These are phyloP conservation scores for Globisporangium mamillatum DNA, from an alignment of 352 stramenopile genomes.

Conservation along the genomic window DNA sequence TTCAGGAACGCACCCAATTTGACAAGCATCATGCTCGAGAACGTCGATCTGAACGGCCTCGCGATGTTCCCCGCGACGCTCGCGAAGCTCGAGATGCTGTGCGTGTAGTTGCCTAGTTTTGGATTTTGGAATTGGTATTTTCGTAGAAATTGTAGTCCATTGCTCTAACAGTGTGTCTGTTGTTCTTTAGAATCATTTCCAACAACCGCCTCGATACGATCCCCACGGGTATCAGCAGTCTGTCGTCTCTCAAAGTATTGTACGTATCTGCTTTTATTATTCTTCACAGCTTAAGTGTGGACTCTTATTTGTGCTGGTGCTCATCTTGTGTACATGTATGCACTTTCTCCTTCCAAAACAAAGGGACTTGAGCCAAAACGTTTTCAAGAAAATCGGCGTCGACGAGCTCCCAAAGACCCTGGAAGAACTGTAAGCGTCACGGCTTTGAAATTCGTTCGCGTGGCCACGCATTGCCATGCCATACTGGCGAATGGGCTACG, in stretches of 20 bases:
- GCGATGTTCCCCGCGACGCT: constrained; percentile 23
- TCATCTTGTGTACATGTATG: not conserved
- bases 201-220: constrained; percentile 20
- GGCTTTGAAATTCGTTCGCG: not conserved
- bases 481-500: not conserved
- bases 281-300: no score
- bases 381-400: constrained; percentile 18
- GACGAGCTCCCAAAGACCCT: constrained; percentile 17
- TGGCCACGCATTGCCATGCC: not conserved
- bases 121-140: not conserved
- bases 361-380: constrained; percentile 26
- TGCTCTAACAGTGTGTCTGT: not conserved
- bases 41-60: constrained; percentile 33
- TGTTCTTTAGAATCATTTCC: constrained; percentile 15
- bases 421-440: constrained; percentile 18
- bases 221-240: constrained; percentile 19
- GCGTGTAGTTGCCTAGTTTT: not conserved
- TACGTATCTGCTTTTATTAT: constrained; percentile 1
- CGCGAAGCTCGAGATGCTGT: constrained; percentile 30
- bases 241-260: constrained; percentile 20
- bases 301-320: not conserved
- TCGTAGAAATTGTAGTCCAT: not conserved
- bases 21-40: constrained; percentile 35
- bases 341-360: not conserved
- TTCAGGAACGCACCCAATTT: constrained; percentile 28